These are phyloP conservation scores for Ceratocystis papillata DNA, from an alignment of 2,329 filamentous ascomycete species.

Conservation along the genomic window DNA sequence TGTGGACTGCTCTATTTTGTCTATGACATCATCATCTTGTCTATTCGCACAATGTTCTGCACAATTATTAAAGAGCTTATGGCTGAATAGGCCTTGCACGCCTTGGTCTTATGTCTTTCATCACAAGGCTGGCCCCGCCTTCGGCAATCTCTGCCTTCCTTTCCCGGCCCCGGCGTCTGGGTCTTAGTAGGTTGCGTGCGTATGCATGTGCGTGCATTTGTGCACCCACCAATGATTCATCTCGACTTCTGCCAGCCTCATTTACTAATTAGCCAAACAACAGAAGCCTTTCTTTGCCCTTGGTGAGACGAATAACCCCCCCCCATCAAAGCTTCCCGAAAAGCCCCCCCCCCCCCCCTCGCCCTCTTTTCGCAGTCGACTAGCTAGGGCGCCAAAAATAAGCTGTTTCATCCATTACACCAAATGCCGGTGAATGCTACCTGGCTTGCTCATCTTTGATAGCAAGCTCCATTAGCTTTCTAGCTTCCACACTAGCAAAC, in stretches of 20 bases:
- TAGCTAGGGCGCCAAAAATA: not conserved
- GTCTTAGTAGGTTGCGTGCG: not conserved
- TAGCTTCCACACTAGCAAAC: not conserved
- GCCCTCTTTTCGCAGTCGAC: no score
- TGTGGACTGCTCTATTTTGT: slow-evolving; percentile 12
- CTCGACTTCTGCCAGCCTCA: slow-evolving; percentile 1
- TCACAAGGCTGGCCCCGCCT: not conserved
- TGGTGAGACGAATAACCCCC: not conserved
- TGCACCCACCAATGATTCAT: not conserved
- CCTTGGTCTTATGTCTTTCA: not conserved
- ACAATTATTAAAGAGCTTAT: not conserved
- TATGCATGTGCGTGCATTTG: not conserved
- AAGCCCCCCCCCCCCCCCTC: not conserved
- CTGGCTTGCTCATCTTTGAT: not conserved
- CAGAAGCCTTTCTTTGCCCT: not conserved
- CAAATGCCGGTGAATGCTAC: not conserved
- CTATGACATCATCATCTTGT: not conserved
- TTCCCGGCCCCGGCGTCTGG: no score
- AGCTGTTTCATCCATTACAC: not conserved
- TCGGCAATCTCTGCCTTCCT: not conserved
- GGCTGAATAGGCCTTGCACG: not conserved
- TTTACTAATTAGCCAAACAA: not conserved
- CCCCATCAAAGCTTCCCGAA: not conserved
- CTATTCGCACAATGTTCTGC: not conserved
- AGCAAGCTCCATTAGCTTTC: not conserved